Evolutionary conservation across 164 flowering plant species (phyloP), one percentile per base, ranked within the genome.

Genomic region (Annona squamosa): DNA sequence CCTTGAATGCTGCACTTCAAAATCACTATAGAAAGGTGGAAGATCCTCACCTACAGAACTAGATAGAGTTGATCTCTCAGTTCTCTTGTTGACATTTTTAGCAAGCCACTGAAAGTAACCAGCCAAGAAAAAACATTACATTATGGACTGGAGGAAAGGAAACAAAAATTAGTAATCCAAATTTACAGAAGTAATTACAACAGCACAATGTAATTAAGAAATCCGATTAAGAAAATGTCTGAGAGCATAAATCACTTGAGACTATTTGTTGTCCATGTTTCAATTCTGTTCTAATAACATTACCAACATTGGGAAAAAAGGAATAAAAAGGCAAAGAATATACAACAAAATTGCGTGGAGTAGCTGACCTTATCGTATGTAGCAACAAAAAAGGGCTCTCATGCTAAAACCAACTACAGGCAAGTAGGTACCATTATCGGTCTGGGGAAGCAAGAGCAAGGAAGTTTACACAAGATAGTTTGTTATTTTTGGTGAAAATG

Each of bases 101-200:
- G 84, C 84, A 65, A 94, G 98, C 97, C 91, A 90, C 99, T 94
- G 85, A 68, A 81, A 45, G 45, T 1, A 12, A 66, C 13, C 59
- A 52, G 9, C 59, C 59, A 10, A 52, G 59, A 10, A 66, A 5
- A 10, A 13, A 46, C 13, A 42, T 66, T 43, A 66, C 46, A 66
- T 43, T 66, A 65, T 4, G 12, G 3, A 42, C 67, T 26, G 10
- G 16, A 37, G 68, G 13, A 6, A 41, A 64, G 41, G 45, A 44
- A n/a, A 26, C 16, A 18, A 18, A 16, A 42, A n/a, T 13, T 71
- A 19, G 59, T 59, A 16, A 59, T 16, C 47, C 5, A 71, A 26
- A 57, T 59, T 57, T 44, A 42, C 5, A 65, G 4, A 46, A 65
- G 41, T 47, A 73, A 45, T 19, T 10, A 71, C 65, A 41, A 65